Percentiles rank a stretch among this genome's conserved stretches.
phyloP scores from a whole-genome alignment of 2,329 filamentous ascomycete species.

The Fusarium praegraminearum region DNA sequence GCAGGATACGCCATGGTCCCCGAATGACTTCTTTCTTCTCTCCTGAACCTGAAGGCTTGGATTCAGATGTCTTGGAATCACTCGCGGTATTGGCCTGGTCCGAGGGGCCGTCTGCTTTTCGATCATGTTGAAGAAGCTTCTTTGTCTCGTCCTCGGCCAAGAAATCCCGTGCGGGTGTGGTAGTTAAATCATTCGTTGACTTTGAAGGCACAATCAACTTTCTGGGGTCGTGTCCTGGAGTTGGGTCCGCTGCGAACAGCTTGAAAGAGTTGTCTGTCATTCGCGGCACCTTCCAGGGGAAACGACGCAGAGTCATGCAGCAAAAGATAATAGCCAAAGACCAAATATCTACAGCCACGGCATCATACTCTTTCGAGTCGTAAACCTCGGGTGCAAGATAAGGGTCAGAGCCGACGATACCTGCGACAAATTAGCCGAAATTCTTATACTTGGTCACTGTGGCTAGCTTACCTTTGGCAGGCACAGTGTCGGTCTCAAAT shows the following conservation, averaged over 20 bases:
- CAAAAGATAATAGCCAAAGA: slow-evolving; percentile 98
- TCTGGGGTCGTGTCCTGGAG: slow-evolving; percentile 75
- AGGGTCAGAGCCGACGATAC: slow-evolving; percentile 85
- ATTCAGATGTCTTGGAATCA: slow-evolving; percentile 26
- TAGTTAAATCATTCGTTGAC: slow-evolving; percentile 59
- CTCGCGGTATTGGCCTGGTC: slow-evolving; percentile 14
- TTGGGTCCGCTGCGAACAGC: slow-evolving; percentile 87
- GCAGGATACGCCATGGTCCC: slow-evolving; percentile 89
- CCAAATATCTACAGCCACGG: slow-evolving; percentile 95
- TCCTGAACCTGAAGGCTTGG: slow-evolving; percentile 22
- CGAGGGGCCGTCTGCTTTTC: slow-evolving; percentile 35
- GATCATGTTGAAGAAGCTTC: slow-evolving; percentile 38
- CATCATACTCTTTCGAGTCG: slow-evolving; percentile 92
- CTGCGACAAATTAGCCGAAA: slow-evolving; percentile 50
- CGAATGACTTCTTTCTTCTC: slow-evolving; percentile 84
- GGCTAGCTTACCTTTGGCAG: slow-evolving; percentile 53
- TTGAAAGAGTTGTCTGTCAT: slow-evolving; percentile 95
- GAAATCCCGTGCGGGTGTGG: slow-evolving; percentile 55
- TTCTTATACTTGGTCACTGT: neutral
- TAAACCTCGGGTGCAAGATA: slow-evolving; percentile 98
- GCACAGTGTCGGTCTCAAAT: slow-evolving; percentile 78
- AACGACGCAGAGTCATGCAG: slow-evolving; percentile 95
- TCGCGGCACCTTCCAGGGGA: slow-evolving; percentile 96
- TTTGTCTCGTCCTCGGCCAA: slow-evolving; percentile 53
- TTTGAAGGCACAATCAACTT: slow-evolving; percentile 62